Percentiles rank a stretch among this genome's conserved stretches.
Evolutionary conservation across 306 rosid species (phyloP).

Genomic region (Rubus idaeus): DNA sequence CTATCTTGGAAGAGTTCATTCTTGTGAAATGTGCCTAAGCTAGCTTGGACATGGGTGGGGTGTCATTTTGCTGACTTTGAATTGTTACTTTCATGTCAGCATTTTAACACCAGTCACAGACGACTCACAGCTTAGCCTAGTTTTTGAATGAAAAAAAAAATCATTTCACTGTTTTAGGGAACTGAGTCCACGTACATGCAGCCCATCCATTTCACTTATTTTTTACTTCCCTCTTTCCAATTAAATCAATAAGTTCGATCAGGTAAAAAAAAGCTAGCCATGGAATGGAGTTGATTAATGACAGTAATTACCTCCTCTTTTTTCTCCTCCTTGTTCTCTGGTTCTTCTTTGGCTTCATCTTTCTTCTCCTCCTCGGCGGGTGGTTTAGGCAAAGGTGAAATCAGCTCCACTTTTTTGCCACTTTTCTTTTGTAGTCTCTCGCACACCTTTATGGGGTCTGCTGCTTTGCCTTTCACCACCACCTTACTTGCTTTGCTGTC

Average conservation of each 20-base stretch:
- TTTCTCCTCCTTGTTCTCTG: conserved; percentile 46
- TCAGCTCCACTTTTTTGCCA: conserved; percentile 79
- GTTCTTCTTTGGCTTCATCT: conserved; percentile 43
- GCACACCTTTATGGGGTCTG: conserved; percentile 83
- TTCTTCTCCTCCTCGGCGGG: conserved; percentile 45
- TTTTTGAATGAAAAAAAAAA: no score
- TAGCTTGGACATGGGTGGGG: conserved; percentile 9
- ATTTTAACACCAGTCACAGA: conserved; percentile 13
- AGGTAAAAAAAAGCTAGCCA: no score
- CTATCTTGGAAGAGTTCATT: not conserved
- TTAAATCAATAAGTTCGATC: no score
- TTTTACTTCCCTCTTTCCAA: not conserved
- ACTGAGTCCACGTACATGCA: not conserved
- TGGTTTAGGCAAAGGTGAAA: conserved; percentile 87
- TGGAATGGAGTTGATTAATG: no score
- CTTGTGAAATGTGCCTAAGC: conserved; percentile 48
- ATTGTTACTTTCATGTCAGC: conserved; percentile 66
- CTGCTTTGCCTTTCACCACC: conserved; percentile 84
- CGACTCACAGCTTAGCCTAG: not conserved
- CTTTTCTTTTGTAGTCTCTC: conserved; percentile 88
- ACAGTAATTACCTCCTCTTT: conserved; percentile 49
- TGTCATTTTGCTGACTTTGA: conserved; percentile 45
- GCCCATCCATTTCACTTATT: not conserved
- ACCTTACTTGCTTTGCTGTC: conserved; percentile 73
- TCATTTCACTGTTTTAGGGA: not conserved